Base-by-base conservation (phyloP, 2,329 filamentous ascomycete species). In the Fusarium sp. region DNA sequence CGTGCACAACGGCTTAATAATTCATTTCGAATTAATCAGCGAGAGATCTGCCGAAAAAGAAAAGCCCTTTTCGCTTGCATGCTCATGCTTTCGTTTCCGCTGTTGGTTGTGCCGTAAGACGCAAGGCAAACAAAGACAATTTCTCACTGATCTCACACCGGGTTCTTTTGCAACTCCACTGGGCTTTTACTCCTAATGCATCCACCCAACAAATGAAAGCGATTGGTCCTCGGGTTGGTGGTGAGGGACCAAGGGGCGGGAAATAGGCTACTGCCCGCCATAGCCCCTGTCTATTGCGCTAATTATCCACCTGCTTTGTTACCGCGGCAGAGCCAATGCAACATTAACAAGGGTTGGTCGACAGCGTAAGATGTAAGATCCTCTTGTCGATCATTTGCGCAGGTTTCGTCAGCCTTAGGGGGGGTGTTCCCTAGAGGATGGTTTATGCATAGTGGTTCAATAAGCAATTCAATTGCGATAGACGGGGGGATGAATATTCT, bases 1-100 rank as follows among this genome's bases (percentile, higher is more conserved):
- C 22, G 17, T 11, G 22, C 46, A 36, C 31, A 31, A 7, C 9
- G 5, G 51, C 51, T 54, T 54, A 54, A 38, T 54, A 54, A 54
- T 54, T 54, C 40, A 38, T 46, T 45, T 46, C 5, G 13, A 54
- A 54, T 54, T 54, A 54, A 54, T 54, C 51, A 54, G 51, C 51
- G 40, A 45, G 22, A 17, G 4, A 28, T 46, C 40, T 54, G n/a
- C 51, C 40, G 51, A 54, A 36, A 38, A 46, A 45, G 40, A 54
- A 38, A 54, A 28, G 40, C 5, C 40, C 40, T 44, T 38, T 54
- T 54, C 31, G 51, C 22, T 45, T 54, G 31, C 40, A 54, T 54
- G 22, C 8, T 54, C 7, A 44, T 45, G 40, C 18, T 43, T 53
- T 5, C 26, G 11, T 44, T 43, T 53, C 13, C 28, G 20, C 51